A percentile compares a stretch with the other conserved stretches of the same genome.
These are phyloP conservation scores for Microthlaspi erraticum DNA, from an alignment of 345 rosid genomes.

Conservation along the genomic window DNA sequence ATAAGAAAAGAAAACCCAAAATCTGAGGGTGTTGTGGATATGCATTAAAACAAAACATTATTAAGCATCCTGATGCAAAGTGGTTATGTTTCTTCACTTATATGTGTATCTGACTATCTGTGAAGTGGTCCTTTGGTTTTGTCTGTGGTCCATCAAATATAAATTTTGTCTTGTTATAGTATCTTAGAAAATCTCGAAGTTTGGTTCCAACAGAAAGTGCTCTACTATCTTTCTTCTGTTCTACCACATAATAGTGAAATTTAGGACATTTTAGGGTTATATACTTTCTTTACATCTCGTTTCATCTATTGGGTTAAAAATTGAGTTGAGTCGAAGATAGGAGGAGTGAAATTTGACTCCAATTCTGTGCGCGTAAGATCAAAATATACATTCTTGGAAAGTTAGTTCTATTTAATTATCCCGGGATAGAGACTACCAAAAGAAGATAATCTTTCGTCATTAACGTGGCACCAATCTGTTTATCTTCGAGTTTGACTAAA, in stretches of 20 bases:
- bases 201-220: conserved; percentile 4
- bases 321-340: conserved; percentile 2
- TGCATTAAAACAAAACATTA: conserved; percentile 32
- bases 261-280: not conserved
- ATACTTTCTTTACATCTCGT: too few relatives aligned
- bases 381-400: conserved; percentile 24
- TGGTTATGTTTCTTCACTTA: conserved; percentile 5
- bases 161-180: conserved; percentile 35
- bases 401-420: conserved; percentile 11
- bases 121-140: conserved; percentile 41
- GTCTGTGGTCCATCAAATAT: conserved; percentile 37
- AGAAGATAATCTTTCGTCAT: not conserved
- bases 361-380: conserved; percentile 32
- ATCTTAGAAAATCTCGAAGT: not conserved
- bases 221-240: not conserved
- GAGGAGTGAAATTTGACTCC: not conserved
- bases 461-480: conserved; percentile 31
- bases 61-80: conserved; percentile 24
- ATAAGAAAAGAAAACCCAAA: conserved; percentile 13
- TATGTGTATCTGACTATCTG: conserved; percentile 16
- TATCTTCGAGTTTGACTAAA: conserved; percentile 29
- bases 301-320: too few relatives aligned
- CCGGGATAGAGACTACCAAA: not conserved
- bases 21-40: conserved; percentile 18
- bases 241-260: not conserved